Base-by-base conservation (phyloP, 1,139 yeast species). In the Candida glucosophila region DNA sequence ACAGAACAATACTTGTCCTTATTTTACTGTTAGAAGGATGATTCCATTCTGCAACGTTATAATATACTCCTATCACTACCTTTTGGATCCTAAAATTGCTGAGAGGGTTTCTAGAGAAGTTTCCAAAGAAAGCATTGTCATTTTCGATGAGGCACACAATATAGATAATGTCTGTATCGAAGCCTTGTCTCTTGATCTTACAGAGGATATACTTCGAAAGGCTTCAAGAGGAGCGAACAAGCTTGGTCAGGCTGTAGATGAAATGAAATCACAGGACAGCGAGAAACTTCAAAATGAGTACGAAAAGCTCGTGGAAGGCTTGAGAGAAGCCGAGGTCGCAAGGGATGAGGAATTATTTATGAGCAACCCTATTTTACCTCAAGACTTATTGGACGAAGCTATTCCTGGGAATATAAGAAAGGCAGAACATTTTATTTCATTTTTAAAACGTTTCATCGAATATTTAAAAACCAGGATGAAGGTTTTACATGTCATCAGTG, bases 91-190 rank as follows among this genome's bases (percentile, higher is more conserved):
- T 15, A 90, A 92, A 47, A 90, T 90, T 49, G 93, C 97, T 3
- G 97, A 88, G 37, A 63, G 98, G 31, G 98, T 90, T 14, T 88
- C 97, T 4, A 73, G 69, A 37, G 97, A 92, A 45, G 68, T 90
- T 28, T 82, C 95, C 10, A 85, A 88, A 41, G 98, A 90, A 47
- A 73, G 94, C 31, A 90, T 90, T 32, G 82, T 90, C 35, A 92
- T 90, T 25, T 90, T 90, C 48, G 99, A 90, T 57, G 99, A 90
- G 56, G 98, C 98, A 26, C 99, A 90, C 54, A 90, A 90, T 55
- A 90, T 90, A 31, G 98, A 90, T 67, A 90, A 90, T 62, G 99
- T 90, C 31, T 90, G 98, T 59, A 90, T 90, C 33, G 99, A 90
- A 52, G 82, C 98, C 1, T 58, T 90, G 27, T 85, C 96, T 8